These are phyloP conservation scores for Insectozyma bohioensis DNA, from an alignment of 1,139 yeast species.

Conservation along the genomic window DNA sequence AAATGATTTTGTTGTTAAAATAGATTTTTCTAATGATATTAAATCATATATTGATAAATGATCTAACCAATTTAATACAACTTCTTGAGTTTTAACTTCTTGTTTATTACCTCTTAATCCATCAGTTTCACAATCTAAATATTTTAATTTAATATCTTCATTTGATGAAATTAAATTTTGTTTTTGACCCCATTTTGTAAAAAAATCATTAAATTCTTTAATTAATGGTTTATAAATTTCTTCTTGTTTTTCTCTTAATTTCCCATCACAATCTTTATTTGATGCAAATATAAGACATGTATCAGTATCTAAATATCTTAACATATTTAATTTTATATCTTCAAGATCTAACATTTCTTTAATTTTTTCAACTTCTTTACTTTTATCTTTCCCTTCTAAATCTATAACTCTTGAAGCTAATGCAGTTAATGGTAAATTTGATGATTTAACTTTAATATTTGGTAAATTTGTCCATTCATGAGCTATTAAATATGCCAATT, in stretches of 20 bases:
- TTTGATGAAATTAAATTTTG: conserved; percentile 24
- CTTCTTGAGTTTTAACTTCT: conserved; percentile 53
- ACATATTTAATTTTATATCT: conserved; percentile 53
- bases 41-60: conserved; percentile 69
- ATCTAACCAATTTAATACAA: conserved; percentile 66
- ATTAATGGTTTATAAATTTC: conserved; percentile 75
- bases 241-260: conserved; percentile 72
- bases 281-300: conserved; percentile 88
- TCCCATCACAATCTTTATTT: conserved; percentile 78
- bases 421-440: conserved; percentile 83
- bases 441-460: conserved; percentile 70
- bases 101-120: conserved; percentile 84
- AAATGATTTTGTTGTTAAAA: conserved; percentile 81
- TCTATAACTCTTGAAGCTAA: conserved; percentile 86
- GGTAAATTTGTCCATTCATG: conserved; percentile 89
- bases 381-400: conserved; percentile 32
- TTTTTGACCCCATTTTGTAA: conserved; percentile 45
- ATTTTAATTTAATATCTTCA: conserved; percentile 40
- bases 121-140: conserved; percentile 75
- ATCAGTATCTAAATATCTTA: conserved; percentile 90
- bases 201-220: conserved; percentile 58
- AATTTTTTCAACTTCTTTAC: conserved; percentile 24
- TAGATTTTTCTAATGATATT: conserved; percentile 86
- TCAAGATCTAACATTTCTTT: conserved; percentile 51
- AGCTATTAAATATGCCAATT: conserved; percentile 71